A percentile compares a stretch with the other conserved stretches of the same genome.
Evolutionary conservation across 2,329 filamentous ascomycete species (phyloP).

Genomic region (Emmonsiellopsis sp.): DNA sequence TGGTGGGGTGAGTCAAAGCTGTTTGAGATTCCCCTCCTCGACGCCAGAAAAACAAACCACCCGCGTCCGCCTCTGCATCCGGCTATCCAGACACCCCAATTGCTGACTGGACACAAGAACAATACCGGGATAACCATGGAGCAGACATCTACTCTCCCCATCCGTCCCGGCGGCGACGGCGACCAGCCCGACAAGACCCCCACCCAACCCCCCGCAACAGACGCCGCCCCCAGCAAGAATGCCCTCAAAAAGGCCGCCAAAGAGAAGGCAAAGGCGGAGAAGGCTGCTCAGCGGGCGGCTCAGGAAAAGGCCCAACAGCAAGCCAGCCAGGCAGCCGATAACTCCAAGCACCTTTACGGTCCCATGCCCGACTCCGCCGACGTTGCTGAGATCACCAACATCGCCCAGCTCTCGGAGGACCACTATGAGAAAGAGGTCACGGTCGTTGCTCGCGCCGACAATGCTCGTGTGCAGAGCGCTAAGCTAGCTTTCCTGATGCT

Average conservation of each 20-base stretch:
- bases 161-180: constrained; percentile 7
- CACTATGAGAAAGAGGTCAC: constrained; percentile 62
- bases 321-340: constrained; percentile 51
- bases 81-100: background rate
- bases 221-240: constrained; percentile 58
- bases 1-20: constrained; percentile 5
- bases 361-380: constrained; percentile 51
- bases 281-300: constrained; percentile 61
- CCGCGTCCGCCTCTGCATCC: background rate
- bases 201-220: constrained; percentile 25
- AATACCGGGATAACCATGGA: constrained; percentile 8
- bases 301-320: constrained; percentile 63
- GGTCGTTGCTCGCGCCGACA: constrained; percentile 75
- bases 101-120: background rate
- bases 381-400: constrained; percentile 49
- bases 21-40: background rate
- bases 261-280: constrained; percentile 79
- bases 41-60: background rate
- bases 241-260: constrained; percentile 80
- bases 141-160: constrained; percentile 10
- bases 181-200: constrained; percentile 9
- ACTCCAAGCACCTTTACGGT: constrained; percentile 69
- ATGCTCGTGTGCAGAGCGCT: constrained; percentile 75
- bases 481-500: constrained; percentile 89
- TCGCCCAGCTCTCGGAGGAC: constrained; percentile 45